Evolutionary conservation across 345 rosid species (phyloP).

Genomic region (Noccaea caerulescens): DNA sequence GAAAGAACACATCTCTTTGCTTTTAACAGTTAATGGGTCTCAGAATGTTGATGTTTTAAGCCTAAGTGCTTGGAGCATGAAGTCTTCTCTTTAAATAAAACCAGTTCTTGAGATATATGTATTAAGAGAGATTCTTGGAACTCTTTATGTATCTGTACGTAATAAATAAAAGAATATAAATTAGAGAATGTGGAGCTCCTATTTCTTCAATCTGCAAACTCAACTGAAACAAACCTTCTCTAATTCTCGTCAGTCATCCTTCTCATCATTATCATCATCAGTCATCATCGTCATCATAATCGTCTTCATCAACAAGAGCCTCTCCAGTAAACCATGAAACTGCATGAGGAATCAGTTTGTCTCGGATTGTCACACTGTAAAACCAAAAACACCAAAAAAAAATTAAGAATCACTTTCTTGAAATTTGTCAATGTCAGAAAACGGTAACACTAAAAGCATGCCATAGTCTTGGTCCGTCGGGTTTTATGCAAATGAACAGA

Average conservation of each 20-base stretch:
- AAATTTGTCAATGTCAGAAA: conserved; percentile 18
- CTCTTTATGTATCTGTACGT: conserved; percentile 16
- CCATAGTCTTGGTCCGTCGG: conserved; percentile 96
- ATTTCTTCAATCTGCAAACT: conserved; percentile 26
- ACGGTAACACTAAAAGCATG: conserved; percentile 48
- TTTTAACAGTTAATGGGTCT: conserved; percentile 60
- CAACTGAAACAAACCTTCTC: conserved; percentile 37
- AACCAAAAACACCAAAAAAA: not conserved
- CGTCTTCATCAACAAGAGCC: conserved; percentile 68
- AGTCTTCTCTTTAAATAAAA: conserved; percentile 31
- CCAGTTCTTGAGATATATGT: not conserved
- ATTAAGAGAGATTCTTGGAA: conserved; percentile 28
- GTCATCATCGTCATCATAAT: conserved; percentile 29
- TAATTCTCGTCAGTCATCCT: conserved; percentile 51
- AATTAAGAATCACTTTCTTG: not conserved
- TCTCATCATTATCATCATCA: conserved; percentile 46
- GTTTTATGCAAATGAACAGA: conserved; percentile 16
- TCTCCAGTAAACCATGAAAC: conserved; percentile 98
- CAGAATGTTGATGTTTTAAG: conserved; percentile 47
- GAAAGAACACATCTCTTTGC: conserved; percentile 51
- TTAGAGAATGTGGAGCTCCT: conserved; percentile 21
- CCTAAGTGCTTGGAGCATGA: conserved; percentile 81
- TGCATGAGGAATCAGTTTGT: conserved; percentile 89
- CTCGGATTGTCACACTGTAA: conserved; percentile 77
- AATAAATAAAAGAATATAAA: conserved; percentile 10